Conservation (phyloP, 2,329 filamentous ascomycete genomes). For the Penicillium sp. region DNA sequence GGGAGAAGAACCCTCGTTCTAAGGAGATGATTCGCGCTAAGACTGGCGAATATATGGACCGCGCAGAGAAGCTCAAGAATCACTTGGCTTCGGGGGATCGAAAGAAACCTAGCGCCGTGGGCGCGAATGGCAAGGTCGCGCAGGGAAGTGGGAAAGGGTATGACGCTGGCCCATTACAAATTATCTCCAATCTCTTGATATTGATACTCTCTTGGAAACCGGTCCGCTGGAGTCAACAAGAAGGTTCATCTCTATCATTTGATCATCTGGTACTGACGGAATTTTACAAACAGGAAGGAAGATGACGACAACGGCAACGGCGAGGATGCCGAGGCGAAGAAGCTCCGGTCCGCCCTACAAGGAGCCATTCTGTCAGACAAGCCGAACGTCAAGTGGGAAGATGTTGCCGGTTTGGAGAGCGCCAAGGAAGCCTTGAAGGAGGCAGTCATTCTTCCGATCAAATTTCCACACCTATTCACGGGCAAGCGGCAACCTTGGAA, state of each 20-base stretch:
- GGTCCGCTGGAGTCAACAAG: constrained; percentile 2
- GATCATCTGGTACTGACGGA: constrained; percentile 6
- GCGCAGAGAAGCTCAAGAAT: constrained; percentile 94
- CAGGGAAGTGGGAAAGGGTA: constrained; percentile 56
- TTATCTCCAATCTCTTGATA: neutral
- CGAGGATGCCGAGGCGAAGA: constrained; percentile 89
- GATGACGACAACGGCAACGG: constrained; percentile 61
- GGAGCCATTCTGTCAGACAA: constrained; percentile 93
- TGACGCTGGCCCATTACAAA: constrained; percentile 15
- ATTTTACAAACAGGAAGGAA: constrained; percentile 38
- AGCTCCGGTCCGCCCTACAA: constrained; percentile 82
- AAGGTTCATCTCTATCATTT: neutral
- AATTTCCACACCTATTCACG: constrained; percentile 93
- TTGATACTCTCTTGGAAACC: too few species aligned
- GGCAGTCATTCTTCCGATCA: constrained; percentile 95
- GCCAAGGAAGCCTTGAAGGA: constrained; percentile 98
- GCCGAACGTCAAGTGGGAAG: constrained; percentile 96
- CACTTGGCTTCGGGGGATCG: constrained; percentile 69
- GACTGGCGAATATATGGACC: constrained; percentile 95
- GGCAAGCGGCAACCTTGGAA: constrained; percentile 98
- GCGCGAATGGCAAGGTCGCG: constrained; percentile 51
- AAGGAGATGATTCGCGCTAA: constrained; percentile 98
- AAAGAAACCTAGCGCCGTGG: constrained; percentile 52
- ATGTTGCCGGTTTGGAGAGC: constrained; percentile 88
- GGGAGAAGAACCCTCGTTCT: constrained; percentile 97